phyloP scores from a whole-genome alignment of 371 early-diverging fungal genomes.

The Smittium mucronatum region DNA sequence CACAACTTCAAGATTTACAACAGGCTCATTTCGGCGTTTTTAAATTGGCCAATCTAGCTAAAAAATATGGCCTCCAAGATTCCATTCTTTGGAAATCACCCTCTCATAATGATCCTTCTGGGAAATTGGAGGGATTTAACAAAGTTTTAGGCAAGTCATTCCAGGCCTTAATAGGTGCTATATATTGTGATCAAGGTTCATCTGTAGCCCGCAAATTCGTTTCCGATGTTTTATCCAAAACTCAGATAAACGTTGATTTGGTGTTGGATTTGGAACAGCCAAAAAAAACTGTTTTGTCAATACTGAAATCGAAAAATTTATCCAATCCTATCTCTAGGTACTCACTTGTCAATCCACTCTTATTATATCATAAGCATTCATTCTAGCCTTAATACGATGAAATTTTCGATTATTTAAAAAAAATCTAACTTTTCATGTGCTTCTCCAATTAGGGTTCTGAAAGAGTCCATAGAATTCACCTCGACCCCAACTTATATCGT shows the following conservation, averaged over 20 bases:
- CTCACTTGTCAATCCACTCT: too few relatives aligned
- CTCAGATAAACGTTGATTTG: neutral
- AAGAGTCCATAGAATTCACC: neutral
- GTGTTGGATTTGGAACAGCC: neutral
- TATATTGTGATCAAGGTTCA: constrained; percentile 66
- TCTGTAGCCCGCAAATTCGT: constrained; percentile 61
- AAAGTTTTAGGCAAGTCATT: constrained; percentile 44
- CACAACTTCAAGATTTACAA: constrained; percentile 45
- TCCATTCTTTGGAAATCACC: constrained; percentile 52
- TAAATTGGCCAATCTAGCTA: constrained; percentile 52
- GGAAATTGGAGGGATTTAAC: constrained; percentile 19
- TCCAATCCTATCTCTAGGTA: neutral
- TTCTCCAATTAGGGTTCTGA: neutral
- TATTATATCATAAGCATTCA: too few relatives aligned
- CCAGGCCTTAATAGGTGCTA: constrained; percentile 67
- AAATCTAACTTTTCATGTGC: neutral
- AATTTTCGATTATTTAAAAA: neutral
- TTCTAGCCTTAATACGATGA: neutral
- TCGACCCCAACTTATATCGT: neutral
- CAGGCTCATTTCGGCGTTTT: constrained; percentile 42
- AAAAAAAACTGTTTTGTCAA: neutral
- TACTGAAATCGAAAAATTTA: neutral
- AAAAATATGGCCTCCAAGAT: constrained; percentile 61
- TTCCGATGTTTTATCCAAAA: constrained; percentile 23
- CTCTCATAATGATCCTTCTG: constrained; percentile 12